Evolutionary conservation across 2,329 filamentous ascomycete species (phyloP).

Genomic region (Calonectria crousiana): DNA sequence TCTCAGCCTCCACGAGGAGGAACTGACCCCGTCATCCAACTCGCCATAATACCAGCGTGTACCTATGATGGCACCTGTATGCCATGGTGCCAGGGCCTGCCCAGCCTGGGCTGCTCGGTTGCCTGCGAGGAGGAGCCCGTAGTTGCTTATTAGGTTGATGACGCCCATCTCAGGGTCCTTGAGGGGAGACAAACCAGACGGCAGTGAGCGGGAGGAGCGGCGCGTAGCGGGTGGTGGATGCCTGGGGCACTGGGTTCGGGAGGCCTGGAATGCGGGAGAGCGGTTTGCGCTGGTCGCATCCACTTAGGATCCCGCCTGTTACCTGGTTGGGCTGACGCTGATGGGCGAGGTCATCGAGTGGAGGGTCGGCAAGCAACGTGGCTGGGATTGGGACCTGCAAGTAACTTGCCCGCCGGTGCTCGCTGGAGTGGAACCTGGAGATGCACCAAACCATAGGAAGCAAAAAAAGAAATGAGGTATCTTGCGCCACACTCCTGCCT

Average conservation of each 20-base stretch:
- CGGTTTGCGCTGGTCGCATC: slow-evolving; percentile 6
- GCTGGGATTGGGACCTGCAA: slow-evolving; percentile 26
- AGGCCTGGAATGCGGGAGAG: neutral
- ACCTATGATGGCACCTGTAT: slow-evolving; percentile 10
- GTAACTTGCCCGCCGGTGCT: slow-evolving; percentile 23
- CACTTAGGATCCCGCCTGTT: neutral
- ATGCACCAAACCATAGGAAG: slow-evolving; percentile 8
- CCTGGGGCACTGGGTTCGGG: slow-evolving; percentile 19
- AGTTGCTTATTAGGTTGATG: neutral
- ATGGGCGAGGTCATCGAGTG: slow-evolving; percentile 6
- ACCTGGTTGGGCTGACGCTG: neutral
- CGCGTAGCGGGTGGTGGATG: slow-evolving; percentile 39
- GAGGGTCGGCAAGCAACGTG: slow-evolving; percentile 23
- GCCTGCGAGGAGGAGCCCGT: neutral
- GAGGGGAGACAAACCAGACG: slow-evolving; percentile 24
- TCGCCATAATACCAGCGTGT: slow-evolving; percentile 10
- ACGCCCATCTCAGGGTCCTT: neutral
- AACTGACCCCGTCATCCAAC: slow-evolving; percentile 44
- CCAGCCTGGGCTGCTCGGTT: neutral
- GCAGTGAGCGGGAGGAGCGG: slow-evolving; percentile 42
- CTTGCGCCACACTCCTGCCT: slow-evolving; percentile 22
- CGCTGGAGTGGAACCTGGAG: slow-evolving; percentile 2
- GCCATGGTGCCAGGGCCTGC: slow-evolving; percentile 23
- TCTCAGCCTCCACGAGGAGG: slow-evolving; percentile 54
- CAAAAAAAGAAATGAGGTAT: neutral